A percentile compares a stretch with the other conserved stretches of the same genome.
Conservation (phyloP, 2,329 filamentous ascomycete genomes). For the Huntiella moniliformis region DNA sequence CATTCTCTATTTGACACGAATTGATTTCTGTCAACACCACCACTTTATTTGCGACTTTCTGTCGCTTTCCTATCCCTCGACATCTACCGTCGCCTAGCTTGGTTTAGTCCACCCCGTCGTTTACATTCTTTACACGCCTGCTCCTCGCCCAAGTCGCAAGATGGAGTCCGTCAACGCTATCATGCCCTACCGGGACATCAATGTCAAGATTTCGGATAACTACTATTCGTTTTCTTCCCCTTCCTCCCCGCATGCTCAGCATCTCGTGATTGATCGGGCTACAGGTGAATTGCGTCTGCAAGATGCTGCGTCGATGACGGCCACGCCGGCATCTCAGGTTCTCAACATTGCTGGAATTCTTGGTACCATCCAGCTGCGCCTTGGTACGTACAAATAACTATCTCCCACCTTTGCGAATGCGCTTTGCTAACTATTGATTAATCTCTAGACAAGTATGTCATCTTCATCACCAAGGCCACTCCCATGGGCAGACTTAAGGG, state of each 20-base stretch:
- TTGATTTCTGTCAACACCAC: too few relatives aligned
- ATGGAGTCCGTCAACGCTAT: too few relatives aligned
- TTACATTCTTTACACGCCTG: too few relatives aligned
- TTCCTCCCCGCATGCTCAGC: conserved; percentile 74
- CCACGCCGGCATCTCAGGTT: conserved; percentile 53
- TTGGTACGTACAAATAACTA: conserved; percentile 40
- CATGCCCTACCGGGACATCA: conserved; percentile 84
- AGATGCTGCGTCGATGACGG: conserved; percentile 56
- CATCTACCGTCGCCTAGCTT: too few relatives aligned
- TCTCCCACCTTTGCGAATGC: background rate
- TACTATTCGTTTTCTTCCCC: conserved; percentile 95
- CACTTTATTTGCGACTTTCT: too few relatives aligned
- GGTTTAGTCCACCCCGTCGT: too few relatives aligned
- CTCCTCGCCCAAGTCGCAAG: too few relatives aligned
- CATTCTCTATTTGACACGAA: too few relatives aligned
- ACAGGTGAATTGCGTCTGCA: conserved; percentile 77
- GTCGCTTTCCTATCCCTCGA: too few relatives aligned
- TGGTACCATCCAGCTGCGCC: conserved; percentile 78
- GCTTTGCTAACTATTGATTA: background rate
- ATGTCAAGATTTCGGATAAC: conserved; percentile 77
- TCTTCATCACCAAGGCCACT: conserved; percentile 86
- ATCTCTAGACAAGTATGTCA: conserved; percentile 68
- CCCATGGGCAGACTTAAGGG: conserved; percentile 82
- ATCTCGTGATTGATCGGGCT: conserved; percentile 75
- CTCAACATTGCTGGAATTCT: conserved; percentile 91